Evolutionary conservation across 306 rosid genomes (phyloP), one percentile per base, ranked within the genome.

Genomic region (Purshia tridentata): DNA sequence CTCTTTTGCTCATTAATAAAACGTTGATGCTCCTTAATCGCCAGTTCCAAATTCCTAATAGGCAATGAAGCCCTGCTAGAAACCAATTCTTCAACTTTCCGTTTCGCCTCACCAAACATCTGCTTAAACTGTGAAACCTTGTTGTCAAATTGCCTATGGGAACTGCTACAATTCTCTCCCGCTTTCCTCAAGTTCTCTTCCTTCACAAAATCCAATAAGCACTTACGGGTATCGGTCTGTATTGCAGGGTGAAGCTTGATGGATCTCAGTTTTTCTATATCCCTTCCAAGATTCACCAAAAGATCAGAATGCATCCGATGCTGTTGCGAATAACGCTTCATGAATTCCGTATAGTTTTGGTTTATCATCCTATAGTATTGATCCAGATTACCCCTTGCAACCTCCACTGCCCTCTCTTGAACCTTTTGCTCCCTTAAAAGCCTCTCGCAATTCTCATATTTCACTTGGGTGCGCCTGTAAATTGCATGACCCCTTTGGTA

Each of bases 71-170:
- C 80, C 84, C 81, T 67, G 69, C 53, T 67, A 76, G 95, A 76
- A 83, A 88, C 82, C 78, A 95, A 84, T 37, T 91, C 93, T 68
- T 95, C 99, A 49, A 87, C 91, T 78, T 78, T 88, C n/a, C 72
- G 78, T 80, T 83, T 88, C 79, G 86, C 85, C 39, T 91, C 97
- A 20, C 81, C 83, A 82, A 91, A 85, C 69, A 67, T 79, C 82
- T 81, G 89, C 84, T 88, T 88, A 63, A 95, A 91, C 82, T 90
- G 96, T 29, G 84, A 77, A 75, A 95, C 90, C 81, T 95, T 95
- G 73, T 82, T 90, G 86, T 95, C 97, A 84, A 95, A 95, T 86
- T 90, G 99, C 84, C 84, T 84, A 77, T 91, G 98, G 48, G 97
- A 91, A 72, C 82, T 47, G 67, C 80, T 80, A 81, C 97, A 91